These are phyloP conservation scores for Puccinia novopanici DNA, from an alignment of 1,284 basidiomycete genomes.

Conservation along the genomic window DNA sequence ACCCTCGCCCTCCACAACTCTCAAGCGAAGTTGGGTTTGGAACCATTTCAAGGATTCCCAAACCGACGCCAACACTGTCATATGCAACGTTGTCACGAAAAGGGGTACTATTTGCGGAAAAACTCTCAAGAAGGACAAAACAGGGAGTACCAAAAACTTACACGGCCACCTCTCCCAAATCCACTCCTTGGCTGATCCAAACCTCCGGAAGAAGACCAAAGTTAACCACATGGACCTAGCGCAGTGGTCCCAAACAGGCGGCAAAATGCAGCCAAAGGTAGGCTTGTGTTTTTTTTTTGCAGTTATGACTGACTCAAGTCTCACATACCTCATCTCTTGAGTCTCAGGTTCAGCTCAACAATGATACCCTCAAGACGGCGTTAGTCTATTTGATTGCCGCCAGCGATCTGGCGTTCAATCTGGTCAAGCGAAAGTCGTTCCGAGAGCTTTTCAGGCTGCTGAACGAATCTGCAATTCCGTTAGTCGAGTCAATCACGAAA, in stretches of 20 bases:
- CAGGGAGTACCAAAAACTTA: not conserved
- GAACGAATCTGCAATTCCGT: not conserved
- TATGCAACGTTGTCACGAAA: not conserved
- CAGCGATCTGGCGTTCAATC: not conserved
- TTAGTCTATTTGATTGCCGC: not conserved
- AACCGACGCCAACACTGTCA: not conserved
- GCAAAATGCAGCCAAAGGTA: not conserved
- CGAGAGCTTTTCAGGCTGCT: not conserved
- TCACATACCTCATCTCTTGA: not conserved
- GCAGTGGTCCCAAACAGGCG: not conserved
- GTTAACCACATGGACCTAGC: not conserved
- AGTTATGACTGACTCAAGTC: not conserved
- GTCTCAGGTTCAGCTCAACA: not conserved
- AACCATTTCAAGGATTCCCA: not conserved
- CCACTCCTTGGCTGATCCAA: not conserved
- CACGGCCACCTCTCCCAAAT: not conserved
- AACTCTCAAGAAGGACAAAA: not conserved
- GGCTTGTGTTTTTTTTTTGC: not conserved
- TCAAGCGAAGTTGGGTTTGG: constrained; percentile 18
- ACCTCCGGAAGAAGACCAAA: not conserved
- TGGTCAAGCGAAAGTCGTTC: not conserved
- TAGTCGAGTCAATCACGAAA: not conserved
- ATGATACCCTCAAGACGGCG: not conserved
- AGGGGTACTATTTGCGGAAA: not conserved
- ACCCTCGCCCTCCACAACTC: too few species aligned